Evolutionary conservation across 1,284 basidiomycete genomes (phyloP).

Genomic region (Volvariella volvacea): DNA sequence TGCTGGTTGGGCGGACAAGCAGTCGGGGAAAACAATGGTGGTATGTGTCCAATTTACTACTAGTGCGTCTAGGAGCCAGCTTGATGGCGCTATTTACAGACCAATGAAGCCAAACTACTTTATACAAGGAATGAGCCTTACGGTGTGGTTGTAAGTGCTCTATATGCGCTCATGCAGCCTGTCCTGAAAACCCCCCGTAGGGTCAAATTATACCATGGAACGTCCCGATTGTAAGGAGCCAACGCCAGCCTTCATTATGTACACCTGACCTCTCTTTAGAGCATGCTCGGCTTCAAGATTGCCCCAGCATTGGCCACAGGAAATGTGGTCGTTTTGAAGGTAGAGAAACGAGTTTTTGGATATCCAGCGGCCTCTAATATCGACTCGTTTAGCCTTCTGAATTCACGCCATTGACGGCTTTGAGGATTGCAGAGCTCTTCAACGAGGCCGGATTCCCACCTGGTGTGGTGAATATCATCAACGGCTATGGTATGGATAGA

Average conservation of each 20-base stretch:
- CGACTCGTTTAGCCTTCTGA: slow-evolving; percentile 54
- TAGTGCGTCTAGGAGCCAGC: background rate
- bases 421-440: slow-evolving; percentile 42
- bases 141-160: slow-evolving; percentile 54
- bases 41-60: slow-evolving; percentile 20
- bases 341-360: slow-evolving; percentile 5
- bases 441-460: slow-evolving; percentile 55
- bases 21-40: slow-evolving; percentile 56
- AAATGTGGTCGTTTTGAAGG: slow-evolving; percentile 73
- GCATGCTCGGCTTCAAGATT: slow-evolving; percentile 73
- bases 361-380: no score
- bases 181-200: slow-evolving; percentile 8
- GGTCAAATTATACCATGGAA: slow-evolving; percentile 77
- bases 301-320: slow-evolving; percentile 81
- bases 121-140: slow-evolving; percentile 87
- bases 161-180: background rate
- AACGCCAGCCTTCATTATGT: background rate
- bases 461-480: slow-evolving; percentile 70
- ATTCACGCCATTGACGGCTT: slow-evolving; percentile 78
- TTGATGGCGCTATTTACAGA: slow-evolving; percentile 26
- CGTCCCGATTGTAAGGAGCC: slow-evolving; percentile 31
- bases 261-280: slow-evolving; percentile 9
- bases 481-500: slow-evolving; percentile 59
- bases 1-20: slow-evolving; percentile 55
- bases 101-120: slow-evolving; percentile 53